Evolutionary conservation across 2,329 filamentous ascomycete species (phyloP).

Genomic region (Penicillium sp.): DNA sequence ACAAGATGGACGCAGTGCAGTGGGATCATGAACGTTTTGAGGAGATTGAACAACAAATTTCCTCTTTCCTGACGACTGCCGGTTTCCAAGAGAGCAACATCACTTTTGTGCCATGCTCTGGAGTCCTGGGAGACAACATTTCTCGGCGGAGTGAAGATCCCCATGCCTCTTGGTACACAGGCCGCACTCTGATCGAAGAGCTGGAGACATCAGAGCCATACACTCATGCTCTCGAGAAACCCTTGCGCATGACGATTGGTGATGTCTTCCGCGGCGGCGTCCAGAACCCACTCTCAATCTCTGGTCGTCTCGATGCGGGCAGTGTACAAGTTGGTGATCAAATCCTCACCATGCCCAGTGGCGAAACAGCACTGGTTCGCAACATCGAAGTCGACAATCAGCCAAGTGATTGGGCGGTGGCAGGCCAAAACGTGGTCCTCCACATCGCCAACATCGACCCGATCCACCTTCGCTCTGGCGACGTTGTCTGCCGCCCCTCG

Average conservation of each 20-base stretch:
- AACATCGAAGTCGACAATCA: constrained; percentile 75
- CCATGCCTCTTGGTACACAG: constrained; percentile 74
- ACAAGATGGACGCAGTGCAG: constrained; percentile 85
- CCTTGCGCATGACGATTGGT: constrained; percentile 80
- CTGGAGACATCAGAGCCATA: constrained; percentile 80
- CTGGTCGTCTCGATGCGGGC: constrained; percentile 82
- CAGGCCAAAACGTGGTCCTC: constrained; percentile 84
- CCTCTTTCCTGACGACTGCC: constrained; percentile 76
- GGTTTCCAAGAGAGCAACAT: constrained; percentile 82
- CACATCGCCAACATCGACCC: constrained; percentile 83
- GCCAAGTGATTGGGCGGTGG: constrained; percentile 82
- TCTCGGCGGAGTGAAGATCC: constrained; percentile 49
- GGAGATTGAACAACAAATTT: constrained; percentile 81
- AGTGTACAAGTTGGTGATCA: constrained; percentile 81
- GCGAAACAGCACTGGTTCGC: constrained; percentile 78
- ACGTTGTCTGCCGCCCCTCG: constrained; percentile 75
- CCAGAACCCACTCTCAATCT: constrained; percentile 79
- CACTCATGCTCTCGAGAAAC: constrained; percentile 70
- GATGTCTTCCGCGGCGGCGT: constrained; percentile 82
- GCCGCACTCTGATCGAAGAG: constrained; percentile 76
- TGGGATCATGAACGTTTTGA: constrained; percentile 85
- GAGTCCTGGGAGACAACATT: constrained; percentile 86
- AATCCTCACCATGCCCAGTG: constrained; percentile 76
- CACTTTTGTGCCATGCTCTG: constrained; percentile 85
- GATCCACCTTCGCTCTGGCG: constrained; percentile 77